Conservation (phyloP, 495 filamentous ascomycete species). For the Aspergillus campestris region DNA sequence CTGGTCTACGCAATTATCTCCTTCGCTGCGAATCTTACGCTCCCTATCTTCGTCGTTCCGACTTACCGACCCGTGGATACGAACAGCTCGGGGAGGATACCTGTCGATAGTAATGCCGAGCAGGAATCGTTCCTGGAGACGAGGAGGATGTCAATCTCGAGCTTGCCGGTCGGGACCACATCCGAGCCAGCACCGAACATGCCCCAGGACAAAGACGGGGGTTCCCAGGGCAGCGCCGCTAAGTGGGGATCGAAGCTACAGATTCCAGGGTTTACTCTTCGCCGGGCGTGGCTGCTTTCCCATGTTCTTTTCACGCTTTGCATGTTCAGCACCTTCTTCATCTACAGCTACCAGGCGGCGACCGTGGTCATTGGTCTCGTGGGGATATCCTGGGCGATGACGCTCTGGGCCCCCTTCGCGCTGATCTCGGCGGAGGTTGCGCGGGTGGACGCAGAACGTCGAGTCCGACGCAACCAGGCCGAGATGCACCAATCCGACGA, state of each 20-base stretch:
- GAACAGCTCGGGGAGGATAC: background rate
- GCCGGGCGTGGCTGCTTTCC: slow-evolving; percentile 74
- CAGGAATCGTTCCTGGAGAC: slow-evolving; percentile 9
- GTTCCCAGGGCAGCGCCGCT: slow-evolving; percentile 9
- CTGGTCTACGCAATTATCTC: slow-evolving; percentile 81
- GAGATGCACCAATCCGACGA: slow-evolving; percentile 5
- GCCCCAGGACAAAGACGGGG: background rate
- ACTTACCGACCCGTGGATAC: slow-evolving; percentile 41
- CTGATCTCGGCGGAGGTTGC: slow-evolving; percentile 83
- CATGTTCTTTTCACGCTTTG: slow-evolving; percentile 69
- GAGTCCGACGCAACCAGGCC: slow-evolving; percentile 37
- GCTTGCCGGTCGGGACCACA: slow-evolving; percentile 16
- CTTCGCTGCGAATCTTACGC: slow-evolving; percentile 65
- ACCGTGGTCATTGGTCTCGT: slow-evolving; percentile 68
- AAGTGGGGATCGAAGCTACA: slow-evolving; percentile 48
- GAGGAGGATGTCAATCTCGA: slow-evolving; percentile 26
- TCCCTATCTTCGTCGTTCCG: slow-evolving; percentile 75
- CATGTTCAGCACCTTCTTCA: slow-evolving; percentile 76
- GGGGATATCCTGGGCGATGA: slow-evolving; percentile 82
- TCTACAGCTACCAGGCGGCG: slow-evolving; percentile 53
- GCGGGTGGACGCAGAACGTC: slow-evolving; percentile 62
- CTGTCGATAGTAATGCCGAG: slow-evolving; percentile 9
- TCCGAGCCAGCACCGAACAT: slow-evolving; percentile 23
- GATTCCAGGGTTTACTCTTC: slow-evolving; percentile 74
- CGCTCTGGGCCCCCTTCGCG: slow-evolving; percentile 87